Conservation (phyloP, 768 basidiomycete genomes). For the Tylopilus sp. region DNA sequence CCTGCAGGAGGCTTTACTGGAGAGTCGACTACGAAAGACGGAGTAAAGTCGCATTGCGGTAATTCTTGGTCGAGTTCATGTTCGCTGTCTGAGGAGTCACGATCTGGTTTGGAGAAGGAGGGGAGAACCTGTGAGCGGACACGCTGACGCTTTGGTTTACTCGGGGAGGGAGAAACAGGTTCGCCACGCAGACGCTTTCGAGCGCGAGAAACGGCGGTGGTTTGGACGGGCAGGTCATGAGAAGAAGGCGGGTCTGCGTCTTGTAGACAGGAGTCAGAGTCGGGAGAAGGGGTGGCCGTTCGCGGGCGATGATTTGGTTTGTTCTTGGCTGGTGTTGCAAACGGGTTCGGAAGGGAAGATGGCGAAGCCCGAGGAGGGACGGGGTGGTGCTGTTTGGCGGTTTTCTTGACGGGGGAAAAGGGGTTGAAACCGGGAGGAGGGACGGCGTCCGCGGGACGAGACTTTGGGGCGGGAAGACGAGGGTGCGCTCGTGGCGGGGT, state of each 20-base stretch:
- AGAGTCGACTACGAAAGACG: conserved; percentile 65
- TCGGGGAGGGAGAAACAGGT: conserved; percentile 78
- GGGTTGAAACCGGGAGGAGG: conserved; percentile 65
- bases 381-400: neutral
- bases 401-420: conserved; percentile 72
- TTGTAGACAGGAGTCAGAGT: conserved; percentile 33
- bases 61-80: conserved; percentile 35
- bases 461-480: conserved; percentile 38
- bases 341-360: conserved; percentile 45
- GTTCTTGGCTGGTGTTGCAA: conserved; percentile 41
- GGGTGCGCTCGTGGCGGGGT: conserved; percentile 33
- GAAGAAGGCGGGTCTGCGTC: conserved; percentile 11
- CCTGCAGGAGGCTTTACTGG: conserved; percentile 60
- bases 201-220: conserved; percentile 57
- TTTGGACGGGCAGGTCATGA: conserved; percentile 22
- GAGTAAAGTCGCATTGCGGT: conserved; percentile 29
- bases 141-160: conserved; percentile 71
- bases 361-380: too few species aligned
- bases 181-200: conserved; percentile 81
- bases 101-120: conserved; percentile 34
- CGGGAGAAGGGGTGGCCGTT: conserved; percentile 33
- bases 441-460: conserved; percentile 51
- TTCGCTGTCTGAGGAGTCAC: conserved; percentile 31
- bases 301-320: conserved; percentile 26
- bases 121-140: conserved; percentile 40